phyloP scores from a whole-genome alignment of 2,329 filamentous ascomycete genomes.

The Talaromyces pinophilus region DNA sequence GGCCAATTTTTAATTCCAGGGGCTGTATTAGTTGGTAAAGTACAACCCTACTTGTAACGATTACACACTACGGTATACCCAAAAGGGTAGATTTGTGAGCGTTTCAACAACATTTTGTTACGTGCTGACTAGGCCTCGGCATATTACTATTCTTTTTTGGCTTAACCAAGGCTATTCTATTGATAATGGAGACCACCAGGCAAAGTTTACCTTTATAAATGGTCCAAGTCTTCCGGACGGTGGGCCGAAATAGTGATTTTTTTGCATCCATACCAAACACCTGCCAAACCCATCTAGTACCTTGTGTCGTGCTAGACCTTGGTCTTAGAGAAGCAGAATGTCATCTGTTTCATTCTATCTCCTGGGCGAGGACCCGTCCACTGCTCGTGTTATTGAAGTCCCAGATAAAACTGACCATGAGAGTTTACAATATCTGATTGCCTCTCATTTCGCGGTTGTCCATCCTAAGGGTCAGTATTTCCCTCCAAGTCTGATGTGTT shows the following conservation, averaged over 20 bases:
- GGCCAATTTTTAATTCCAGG: neutral
- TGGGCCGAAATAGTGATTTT: neutral
- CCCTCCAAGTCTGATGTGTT: neutral
- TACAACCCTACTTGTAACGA: neutral
- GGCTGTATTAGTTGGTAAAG: neutral
- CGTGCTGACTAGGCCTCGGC: neutral
- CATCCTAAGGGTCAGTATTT: neutral
- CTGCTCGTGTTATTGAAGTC: neutral
- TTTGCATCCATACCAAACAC: neutral
- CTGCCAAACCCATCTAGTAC: neutral
- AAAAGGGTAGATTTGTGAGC: neutral
- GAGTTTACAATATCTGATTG: neutral
- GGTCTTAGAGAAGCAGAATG: neutral
- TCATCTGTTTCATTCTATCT: conserved; percentile 5
- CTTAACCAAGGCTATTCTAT: neutral
- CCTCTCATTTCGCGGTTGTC: conserved; percentile 3
- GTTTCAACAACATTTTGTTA: neutral
- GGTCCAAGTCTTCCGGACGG: neutral
- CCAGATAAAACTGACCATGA: neutral
- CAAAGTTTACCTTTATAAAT: conserved; percentile 3
- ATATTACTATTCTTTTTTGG: neutral
- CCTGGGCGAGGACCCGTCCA: neutral
- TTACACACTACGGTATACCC: neutral
- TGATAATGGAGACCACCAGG: neutral
- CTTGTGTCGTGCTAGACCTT: neutral